Evolutionary conservation across 371 early-diverging fungal species (phyloP).

Genomic region (Apophysomyces trapeziformis): DNA sequence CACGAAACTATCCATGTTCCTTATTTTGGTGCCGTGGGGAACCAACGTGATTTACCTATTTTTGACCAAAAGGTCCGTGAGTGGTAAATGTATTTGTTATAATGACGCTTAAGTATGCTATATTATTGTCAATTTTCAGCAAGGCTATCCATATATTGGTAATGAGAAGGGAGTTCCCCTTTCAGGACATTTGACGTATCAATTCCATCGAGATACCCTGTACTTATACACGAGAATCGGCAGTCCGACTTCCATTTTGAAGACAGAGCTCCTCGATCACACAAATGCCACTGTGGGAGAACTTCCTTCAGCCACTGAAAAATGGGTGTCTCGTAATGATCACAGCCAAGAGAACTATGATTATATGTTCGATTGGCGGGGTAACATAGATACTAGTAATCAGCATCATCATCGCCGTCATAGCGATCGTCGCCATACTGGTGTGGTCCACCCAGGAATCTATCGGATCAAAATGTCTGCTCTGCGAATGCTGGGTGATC

Average conservation of each 20-base stretch:
- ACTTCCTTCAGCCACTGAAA: background rate
- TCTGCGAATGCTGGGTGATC: slow-evolving; percentile 18
- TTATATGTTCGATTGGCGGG: slow-evolving; percentile 14
- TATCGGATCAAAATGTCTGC: slow-evolving; percentile 15
- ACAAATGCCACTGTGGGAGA: slow-evolving; percentile 8
- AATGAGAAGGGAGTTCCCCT: background rate
- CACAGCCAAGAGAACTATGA: slow-evolving; percentile 12
- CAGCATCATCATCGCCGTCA: background rate
- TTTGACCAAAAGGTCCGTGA: slow-evolving; percentile 9
- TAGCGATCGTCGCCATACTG: background rate
- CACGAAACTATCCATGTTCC: slow-evolving; percentile 9
- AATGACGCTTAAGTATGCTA: too few species aligned
- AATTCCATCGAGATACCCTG: background rate
- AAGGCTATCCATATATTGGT: slow-evolving; percentile 14
- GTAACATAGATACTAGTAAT: background rate
- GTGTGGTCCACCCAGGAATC: background rate
- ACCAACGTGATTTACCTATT: slow-evolving; percentile 12
- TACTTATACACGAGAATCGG: slow-evolving; percentile 13
- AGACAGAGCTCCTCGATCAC: slow-evolving; percentile 2
- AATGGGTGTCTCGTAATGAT: slow-evolving; percentile 19
- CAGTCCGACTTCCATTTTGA: slow-evolving; percentile 14
- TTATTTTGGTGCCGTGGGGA: slow-evolving; percentile 12
- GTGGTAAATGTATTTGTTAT: too few species aligned
- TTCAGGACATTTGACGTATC: background rate
- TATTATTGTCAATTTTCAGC: background rate